Evolutionary conservation across 2,329 filamentous ascomycete species (phyloP).

Genomic region (Colletotrichum sublineola): DNA sequence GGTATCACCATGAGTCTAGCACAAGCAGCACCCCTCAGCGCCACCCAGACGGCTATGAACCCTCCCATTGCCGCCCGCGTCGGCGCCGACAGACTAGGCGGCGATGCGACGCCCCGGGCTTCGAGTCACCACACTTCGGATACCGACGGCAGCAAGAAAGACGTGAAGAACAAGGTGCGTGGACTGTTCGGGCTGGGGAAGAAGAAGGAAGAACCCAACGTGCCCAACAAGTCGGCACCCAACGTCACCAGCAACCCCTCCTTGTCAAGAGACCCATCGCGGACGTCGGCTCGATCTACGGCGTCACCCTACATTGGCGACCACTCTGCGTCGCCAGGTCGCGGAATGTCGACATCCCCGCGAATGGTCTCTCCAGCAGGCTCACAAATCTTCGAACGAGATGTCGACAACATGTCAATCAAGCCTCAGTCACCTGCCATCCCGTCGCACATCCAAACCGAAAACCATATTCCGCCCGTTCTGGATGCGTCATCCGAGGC

Average conservation of each 20-base stretch:
- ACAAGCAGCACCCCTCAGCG: constrained; percentile 44
- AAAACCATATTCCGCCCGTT: constrained; percentile 93
- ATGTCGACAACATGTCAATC: constrained; percentile 86
- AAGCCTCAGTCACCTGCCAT: constrained; percentile 85
- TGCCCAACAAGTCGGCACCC: constrained; percentile 50
- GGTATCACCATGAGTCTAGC: constrained; percentile 48
- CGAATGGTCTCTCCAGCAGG: constrained; percentile 82
- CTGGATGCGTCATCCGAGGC: constrained; percentile 92
- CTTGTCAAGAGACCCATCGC: constrained; percentile 51
- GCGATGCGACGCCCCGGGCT: constrained; percentile 52
- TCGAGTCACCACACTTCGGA: constrained; percentile 47
- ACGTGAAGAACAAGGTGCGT: constrained; percentile 66
- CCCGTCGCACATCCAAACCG: constrained; percentile 91
- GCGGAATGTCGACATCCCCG: constrained; percentile 78
- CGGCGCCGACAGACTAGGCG: constrained; percentile 47
- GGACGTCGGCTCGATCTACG: constrained; percentile 53
- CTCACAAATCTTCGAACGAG: constrained; percentile 91
- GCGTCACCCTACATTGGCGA: constrained; percentile 59
- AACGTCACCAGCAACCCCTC: constrained; percentile 50
- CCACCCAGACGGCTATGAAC: constrained; percentile 47
- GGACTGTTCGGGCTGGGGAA: constrained; percentile 73
- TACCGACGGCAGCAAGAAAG: constrained; percentile 63
- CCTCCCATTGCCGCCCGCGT: constrained; percentile 47
- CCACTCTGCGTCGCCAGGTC: constrained; percentile 72
- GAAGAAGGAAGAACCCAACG: constrained; percentile 66